Conservation (phyloP, 2,329 filamentous ascomycete genomes). For the Colletotrichum costaricense region DNA sequence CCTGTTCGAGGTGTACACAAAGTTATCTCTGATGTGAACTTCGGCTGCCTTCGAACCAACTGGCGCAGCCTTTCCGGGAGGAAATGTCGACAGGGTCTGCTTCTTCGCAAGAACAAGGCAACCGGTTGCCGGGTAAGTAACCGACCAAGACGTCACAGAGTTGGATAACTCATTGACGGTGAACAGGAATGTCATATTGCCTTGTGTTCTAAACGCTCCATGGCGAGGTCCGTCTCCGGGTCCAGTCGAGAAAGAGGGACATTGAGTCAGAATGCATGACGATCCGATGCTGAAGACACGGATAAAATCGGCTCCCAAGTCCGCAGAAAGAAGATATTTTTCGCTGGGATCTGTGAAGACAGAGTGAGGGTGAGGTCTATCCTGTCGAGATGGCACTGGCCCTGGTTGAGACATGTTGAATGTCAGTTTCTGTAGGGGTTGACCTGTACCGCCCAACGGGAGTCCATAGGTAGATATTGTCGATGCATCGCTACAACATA, state of each 20-base stretch:
- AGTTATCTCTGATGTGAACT: slow-evolving; percentile 63
- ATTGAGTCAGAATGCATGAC: slow-evolving; percentile 58
- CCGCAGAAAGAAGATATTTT: slow-evolving; percentile 60
- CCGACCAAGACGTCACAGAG: slow-evolving; percentile 61
- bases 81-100: slow-evolving; percentile 60
- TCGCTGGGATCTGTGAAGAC: slow-evolving; percentile 61
- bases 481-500: slow-evolving; percentile 49
- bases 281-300: slow-evolving; percentile 63
- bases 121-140: slow-evolving; percentile 54
- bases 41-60: slow-evolving; percentile 64
- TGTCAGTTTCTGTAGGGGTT: slow-evolving; percentile 49
- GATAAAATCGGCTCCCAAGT: slow-evolving; percentile 65
- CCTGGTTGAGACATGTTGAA: slow-evolving; percentile 56
- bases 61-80: slow-evolving; percentile 53
- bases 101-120: slow-evolving; percentile 59
- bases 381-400: slow-evolving; percentile 60
- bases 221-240: slow-evolving; percentile 65
- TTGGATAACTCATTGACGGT: slow-evolving; percentile 62
- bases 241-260: slow-evolving; percentile 52
- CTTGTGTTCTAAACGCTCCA: slow-evolving; percentile 57
- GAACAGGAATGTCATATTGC: slow-evolving; percentile 48
- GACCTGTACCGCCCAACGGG: slow-evolving; percentile 44
- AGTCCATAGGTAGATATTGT: slow-evolving; percentile 57
- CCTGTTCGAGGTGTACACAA: slow-evolving; percentile 71
- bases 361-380: slow-evolving; percentile 66